Conservation (phyloP, 306 rosid species). For the Lathyrus aphaca region DNA sequence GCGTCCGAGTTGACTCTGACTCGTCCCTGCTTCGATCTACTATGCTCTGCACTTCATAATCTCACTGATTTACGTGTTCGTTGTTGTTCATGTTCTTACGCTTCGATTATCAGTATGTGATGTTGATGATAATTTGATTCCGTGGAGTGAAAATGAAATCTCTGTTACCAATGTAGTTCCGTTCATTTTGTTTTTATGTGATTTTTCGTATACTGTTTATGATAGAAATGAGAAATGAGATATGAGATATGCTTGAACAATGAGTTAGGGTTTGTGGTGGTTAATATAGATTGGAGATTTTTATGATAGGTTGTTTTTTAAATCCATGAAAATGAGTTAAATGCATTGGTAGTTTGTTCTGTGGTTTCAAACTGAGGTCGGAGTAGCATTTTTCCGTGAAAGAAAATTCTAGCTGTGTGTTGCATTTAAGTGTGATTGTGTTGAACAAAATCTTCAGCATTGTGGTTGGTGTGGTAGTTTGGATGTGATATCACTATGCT, state of each 20-base stretch:
- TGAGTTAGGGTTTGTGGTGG: conserved; percentile 11
- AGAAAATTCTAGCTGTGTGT: not conserved
- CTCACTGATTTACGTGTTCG: not conserved
- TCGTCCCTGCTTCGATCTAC: conserved; percentile 12
- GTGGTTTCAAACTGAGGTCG: not conserved
- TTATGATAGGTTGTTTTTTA: not conserved
- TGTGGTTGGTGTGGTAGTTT: not conserved
- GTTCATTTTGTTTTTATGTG: not conserved
- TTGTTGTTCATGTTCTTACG: conserved; percentile 10
- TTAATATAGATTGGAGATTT: conserved; percentile 11
- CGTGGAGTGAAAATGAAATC: not conserved
- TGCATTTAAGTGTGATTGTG: not conserved
- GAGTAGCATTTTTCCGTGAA: not conserved
- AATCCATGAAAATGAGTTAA: not conserved
- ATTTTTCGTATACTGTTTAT: not conserved
- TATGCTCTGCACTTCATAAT: conserved; percentile 1
- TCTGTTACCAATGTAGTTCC: conserved; percentile 5
- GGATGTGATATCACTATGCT: not conserved
- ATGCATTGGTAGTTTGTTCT: not conserved
- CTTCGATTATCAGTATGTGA: not conserved
- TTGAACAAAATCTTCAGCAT: not conserved
- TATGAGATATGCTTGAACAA: not conserved
- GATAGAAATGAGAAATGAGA: conserved; percentile 21
- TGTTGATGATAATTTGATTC: conserved; percentile 21
- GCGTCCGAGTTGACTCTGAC: not conserved